Evolutionary conservation across 495 filamentous ascomycete species (phyloP), one percentile per base, ranked within the genome.

Genomic region (Zalerion maritima): DNA sequence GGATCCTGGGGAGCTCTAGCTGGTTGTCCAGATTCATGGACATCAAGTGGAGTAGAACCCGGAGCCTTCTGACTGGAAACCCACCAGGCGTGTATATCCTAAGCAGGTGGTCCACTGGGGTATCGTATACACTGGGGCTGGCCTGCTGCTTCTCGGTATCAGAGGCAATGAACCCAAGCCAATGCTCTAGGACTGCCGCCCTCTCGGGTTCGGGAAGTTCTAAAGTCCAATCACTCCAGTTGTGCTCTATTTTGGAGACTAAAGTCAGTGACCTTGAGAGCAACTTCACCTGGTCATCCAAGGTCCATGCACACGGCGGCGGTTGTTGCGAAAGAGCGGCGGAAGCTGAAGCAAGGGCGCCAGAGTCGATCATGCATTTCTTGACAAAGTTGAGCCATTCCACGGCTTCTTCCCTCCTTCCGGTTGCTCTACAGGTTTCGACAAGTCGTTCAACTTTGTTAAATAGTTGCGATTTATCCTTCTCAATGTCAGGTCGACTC

Each of bases 391-490:
- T 54, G 5, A 71, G 46, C 3, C 50, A 50, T 7, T 47, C 36
- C 8, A 66, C 41, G 6, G 63, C 58, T 36, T 67, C 55, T 2
- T 60, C 54, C 8, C 32, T 24, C 21, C 58, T 49, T 3, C 53
- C 53, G 1, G 52, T 34, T 0, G 40, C 31, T 35, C 44, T 44
- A 35, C 51, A 58, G 3, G 63, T 29, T 8, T 69, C 65, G 5
- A 59, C 59, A 32, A 66, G 52, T 16, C 52, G 43, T 32, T 71
- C 67, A 37, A 69, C 50, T 37, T 69, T 71, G 5, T 48, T 37
- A 2, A 45, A 53, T n/a, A 57, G 43, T 38, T 55, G 56, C 18
- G 52, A 52, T 33, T 52, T 59, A 31, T 53, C 49, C 43, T 57
- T 60, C 27, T 69, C 65, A 0, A 37, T 39, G 29, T 42, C 38